Evolutionary conservation across 2,329 filamentous ascomycete genomes (phyloP), one percentile per base, ranked within the genome.

Genomic region (Neonectria punicea): DNA sequence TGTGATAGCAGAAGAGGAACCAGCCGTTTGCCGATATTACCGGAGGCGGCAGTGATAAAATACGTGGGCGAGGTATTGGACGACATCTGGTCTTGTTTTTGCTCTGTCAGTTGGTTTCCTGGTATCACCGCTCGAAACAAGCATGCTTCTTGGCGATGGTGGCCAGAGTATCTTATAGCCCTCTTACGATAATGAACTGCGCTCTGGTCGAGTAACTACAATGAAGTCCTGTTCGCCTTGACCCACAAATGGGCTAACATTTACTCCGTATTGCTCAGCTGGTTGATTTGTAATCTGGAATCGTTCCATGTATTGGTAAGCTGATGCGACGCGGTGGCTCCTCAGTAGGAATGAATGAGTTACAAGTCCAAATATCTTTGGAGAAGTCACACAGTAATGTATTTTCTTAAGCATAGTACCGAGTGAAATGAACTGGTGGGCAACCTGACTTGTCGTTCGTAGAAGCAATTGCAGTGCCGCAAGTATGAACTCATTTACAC

Each of bases 1-100:
- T 63, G 59, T 3, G 66, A 43, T 14, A 66, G 14, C 14, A 68
- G 60, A 14, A 68, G 66, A 53, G 66, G 66, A 43, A 68, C 57
- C 18, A 68, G 63, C 2, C 59, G 58, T 36, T 34, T 39, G 47
- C 66, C 66, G 3, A 67, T 67, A 16, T 59, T 49, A 10, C 66
- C 66, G 9, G 63, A 59, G 46, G 66, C 62, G 5, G 63, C 66
- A 18, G 66, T 67, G n/a, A 67, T 47, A 5, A 67, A 59, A 58
- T 67, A 67, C 1, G 51, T 63, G 4, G 66, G 63, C 10, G 58
- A 32, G 10, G 20, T 18, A 22, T 34, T 20, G 4, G 44, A 32
- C 8, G 59, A 30, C 63, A 65, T 65, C 5, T 49, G n/a, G 36
- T 8, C 4, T 5, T 39, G 6, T 16, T 6, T 16, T 16, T 1